Base-by-base conservation (phyloP, 768 basidiomycete species). In the Psilocybe cubensis region DNA sequence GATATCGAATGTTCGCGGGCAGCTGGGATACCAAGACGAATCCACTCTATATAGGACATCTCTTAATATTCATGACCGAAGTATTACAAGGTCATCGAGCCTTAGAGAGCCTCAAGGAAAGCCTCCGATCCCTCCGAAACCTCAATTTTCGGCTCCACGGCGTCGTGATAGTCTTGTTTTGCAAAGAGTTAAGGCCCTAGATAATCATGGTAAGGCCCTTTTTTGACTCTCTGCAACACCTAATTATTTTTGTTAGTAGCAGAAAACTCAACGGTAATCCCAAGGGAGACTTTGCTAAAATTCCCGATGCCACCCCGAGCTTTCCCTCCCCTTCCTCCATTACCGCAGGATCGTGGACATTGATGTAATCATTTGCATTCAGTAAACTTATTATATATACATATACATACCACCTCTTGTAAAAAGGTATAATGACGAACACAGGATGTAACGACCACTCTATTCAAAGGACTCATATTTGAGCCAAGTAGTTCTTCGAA, bases 241-340 rank as follows among this genome's bases (percentile, higher is more conserved):
- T 21, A 28, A 27, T 18, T n/a, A 18, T 27, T 14, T 41, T 12
- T 46, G 23, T 1, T 1, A 21, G 12, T 21, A 59, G 58, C 47
- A 20, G 63, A 64, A 48, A 40, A 27, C 28, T 52, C 55, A 18
- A 27, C 48, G 44, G 42, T 40, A 52, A 45, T 57, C 10, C 57
- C 63, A 6, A 70, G 68, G 61, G 68, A 73, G 20, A 68, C 73
- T 17, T 59, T 78, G 41, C 61, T 71, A 10, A 67, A 73, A 54
- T 77, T 80, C 65, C 69, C 76, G n/a, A 60, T 74, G 56, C 75
- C 79, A n/a, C 70, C 77, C 0, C 64, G 70, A 21, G 66, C 71
- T 14, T 63, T 60, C 52, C 54, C 62, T 28, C 63, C 70, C 7
- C 61, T 74, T 14, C 66, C 69, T 28, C 64, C 66, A n/a, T 56